phyloP scores from a whole-genome alignment of 2,329 filamentous ascomycete genomes.

The Cyclaneusma minus region DNA sequence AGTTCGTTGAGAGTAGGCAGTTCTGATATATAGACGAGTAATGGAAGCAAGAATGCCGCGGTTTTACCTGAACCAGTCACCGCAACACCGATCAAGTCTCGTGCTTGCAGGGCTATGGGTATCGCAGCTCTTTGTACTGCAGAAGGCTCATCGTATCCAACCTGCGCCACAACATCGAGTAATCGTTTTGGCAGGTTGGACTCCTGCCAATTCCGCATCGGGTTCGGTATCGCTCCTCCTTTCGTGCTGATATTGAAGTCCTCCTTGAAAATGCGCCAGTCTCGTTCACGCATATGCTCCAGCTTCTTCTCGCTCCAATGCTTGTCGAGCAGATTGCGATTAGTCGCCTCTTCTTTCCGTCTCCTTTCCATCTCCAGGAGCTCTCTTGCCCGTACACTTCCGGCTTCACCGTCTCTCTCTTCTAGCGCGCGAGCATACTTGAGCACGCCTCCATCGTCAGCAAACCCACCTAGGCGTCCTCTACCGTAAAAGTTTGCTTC shows the following conservation, averaged over 20 bases:
- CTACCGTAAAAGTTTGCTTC: slow-evolving; percentile 56
- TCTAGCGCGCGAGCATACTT: slow-evolving; percentile 55
- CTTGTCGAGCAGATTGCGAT: slow-evolving; percentile 65
- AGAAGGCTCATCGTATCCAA: slow-evolving; percentile 84
- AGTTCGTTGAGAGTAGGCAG: slow-evolving; percentile 70
- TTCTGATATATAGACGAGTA: slow-evolving; percentile 88
- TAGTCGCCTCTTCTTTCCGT: slow-evolving; percentile 54
- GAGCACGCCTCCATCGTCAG: slow-evolving; percentile 34
- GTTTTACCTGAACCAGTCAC: slow-evolving; percentile 98
- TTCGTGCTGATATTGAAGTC: slow-evolving; percentile 96
- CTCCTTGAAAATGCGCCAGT: slow-evolving; percentile 99
- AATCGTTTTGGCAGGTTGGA: slow-evolving; percentile 64
- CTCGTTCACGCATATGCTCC: slow-evolving; percentile 87
- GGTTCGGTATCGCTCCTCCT: slow-evolving; percentile 80
- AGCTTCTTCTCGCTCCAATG: slow-evolving; percentile 93
- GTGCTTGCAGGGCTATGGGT: slow-evolving; percentile 79
- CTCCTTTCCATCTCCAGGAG: slow-evolving; percentile 75
- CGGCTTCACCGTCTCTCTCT: slow-evolving; percentile 60
- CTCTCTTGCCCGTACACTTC: slow-evolving; percentile 58
- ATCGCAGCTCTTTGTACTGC: slow-evolving; percentile 90
- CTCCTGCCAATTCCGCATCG: slow-evolving; percentile 89
- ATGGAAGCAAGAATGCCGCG: slow-evolving; percentile 78
- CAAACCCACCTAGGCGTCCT: slow-evolving; percentile 51
- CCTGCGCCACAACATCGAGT: slow-evolving; percentile 65
- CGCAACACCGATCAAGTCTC: slow-evolving; percentile 95